Percentiles rank a stretch among this genome's conserved stretches.
These are phyloP conservation scores for Gossypium ekmanianum DNA, from an alignment of 345 rosid species.

Conservation along the genomic window DNA sequence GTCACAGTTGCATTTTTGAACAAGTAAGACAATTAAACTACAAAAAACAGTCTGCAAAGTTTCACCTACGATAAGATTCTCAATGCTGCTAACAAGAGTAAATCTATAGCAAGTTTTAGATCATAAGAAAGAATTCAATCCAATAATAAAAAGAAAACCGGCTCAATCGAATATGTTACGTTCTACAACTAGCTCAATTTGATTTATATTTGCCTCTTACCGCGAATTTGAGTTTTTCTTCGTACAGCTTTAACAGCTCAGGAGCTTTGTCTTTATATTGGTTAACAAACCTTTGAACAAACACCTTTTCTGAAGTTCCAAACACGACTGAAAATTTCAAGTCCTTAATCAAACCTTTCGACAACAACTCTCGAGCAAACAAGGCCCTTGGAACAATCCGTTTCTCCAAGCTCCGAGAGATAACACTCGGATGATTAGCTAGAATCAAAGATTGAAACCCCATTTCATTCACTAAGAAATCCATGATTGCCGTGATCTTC, in stretches of 20 bases:
- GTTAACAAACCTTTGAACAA: conserved; percentile 23
- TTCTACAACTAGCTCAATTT: background rate
- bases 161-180: background rate
- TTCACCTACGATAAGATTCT: background rate
- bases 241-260: conserved; percentile 21
- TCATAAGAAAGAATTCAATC: background rate
- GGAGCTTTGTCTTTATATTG: conserved; percentile 4
- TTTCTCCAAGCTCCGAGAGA: conserved; percentile 22
- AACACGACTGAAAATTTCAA: background rate
- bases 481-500: conserved; percentile 14
- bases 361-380: conserved; percentile 18
- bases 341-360: conserved; percentile 26
- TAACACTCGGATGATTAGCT: background rate
- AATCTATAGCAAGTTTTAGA: background rate
- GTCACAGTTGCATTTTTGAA: background rate
- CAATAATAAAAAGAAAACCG: background rate
- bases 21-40: background rate
- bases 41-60: background rate
- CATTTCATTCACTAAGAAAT: conserved; percentile 23
- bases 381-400: conserved; percentile 32
- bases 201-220: background rate
- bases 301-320: background rate
- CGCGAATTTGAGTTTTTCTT: background rate
- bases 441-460: background rate
- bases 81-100: background rate